Conservation (phyloP, 176 grass and related monocot genomes). For the Aegilops sharonensis region DNA sequence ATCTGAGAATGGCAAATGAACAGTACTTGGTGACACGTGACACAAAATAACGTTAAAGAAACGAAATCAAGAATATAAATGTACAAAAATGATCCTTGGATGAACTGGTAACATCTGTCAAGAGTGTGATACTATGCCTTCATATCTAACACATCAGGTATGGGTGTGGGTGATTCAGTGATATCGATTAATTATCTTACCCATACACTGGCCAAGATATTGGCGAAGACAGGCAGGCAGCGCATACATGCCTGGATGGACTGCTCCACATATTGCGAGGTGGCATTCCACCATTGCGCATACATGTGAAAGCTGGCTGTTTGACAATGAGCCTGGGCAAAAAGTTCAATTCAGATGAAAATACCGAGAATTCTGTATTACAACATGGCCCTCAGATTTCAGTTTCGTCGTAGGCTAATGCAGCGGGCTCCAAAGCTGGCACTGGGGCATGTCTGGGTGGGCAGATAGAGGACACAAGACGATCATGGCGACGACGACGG, state of each 20-base stretch:
- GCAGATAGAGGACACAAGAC: not conserved
- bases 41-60: too few relatives aligned
- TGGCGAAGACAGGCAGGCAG: too few relatives aligned
- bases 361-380: not conserved
- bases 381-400: constrained; percentile 33
- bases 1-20: too few relatives aligned
- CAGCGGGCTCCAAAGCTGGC: constrained; percentile 26
- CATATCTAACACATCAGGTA: not conserved
- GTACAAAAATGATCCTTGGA: too few relatives aligned
- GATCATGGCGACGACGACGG: not conserved
- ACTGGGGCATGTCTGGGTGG: not conserved
- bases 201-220: not conserved
- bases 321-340: not conserved
- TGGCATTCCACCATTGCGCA: not conserved
- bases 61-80: too few relatives aligned
- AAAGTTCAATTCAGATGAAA: not conserved
- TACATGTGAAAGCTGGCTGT: not conserved
- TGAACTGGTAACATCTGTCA: too few relatives aligned
- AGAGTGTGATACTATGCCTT: too few relatives aligned
- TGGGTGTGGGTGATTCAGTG: not conserved
- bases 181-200: not conserved
- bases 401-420: constrained; percentile 24
- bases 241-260: not conserved
- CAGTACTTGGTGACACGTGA: too few relatives aligned
- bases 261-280: not conserved